Evolutionary conservation across 768 basidiomycete species (phyloP).

Genomic region (Mycena alexandri): DNA sequence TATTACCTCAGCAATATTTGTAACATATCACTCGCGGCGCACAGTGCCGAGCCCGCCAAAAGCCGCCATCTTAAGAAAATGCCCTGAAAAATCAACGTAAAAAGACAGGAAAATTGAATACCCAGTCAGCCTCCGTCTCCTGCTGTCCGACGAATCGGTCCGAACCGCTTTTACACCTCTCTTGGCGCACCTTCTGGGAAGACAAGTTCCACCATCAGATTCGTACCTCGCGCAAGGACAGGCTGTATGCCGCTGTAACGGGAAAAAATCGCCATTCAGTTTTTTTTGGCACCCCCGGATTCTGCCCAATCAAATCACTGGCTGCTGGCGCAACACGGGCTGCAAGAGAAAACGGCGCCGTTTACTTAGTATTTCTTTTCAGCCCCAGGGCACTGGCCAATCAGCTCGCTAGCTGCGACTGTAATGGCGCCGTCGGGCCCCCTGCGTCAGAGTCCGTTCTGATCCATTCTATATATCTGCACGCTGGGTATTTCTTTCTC

Average conservation of each 20-base stretch:
- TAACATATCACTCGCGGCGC: too few relatives aligned
- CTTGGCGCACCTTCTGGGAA: background rate
- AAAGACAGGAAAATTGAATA: too few relatives aligned
- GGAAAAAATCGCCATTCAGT: background rate
- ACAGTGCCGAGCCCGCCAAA: too few relatives aligned
- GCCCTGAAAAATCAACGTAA: too few relatives aligned
- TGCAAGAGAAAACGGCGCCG: too few relatives aligned
- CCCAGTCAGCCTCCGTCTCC: too few relatives aligned
- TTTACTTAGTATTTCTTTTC: too few relatives aligned
- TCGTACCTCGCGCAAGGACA: background rate
- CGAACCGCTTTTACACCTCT: background rate
- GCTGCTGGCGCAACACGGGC: background rate
- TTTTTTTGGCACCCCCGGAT: background rate
- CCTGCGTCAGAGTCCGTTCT: too few relatives aligned
- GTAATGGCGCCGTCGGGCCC: too few relatives aligned
- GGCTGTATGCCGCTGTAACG: too few relatives aligned
- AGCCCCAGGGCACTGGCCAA: background rate
- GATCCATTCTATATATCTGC: background rate
- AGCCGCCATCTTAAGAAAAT: too few relatives aligned
- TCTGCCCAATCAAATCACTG: slow-evolving; percentile 5
- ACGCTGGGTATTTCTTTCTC: slow-evolving; percentile 18
- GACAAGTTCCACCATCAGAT: slow-evolving; percentile 6
- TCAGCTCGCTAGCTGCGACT: slow-evolving; percentile 1
- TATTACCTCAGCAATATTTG: slow-evolving; percentile 12
- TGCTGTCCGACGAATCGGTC: background rate